phyloP scores from a whole-genome alignment of 139 green algal genomes.

The Monoraphidium neglectum region DNA sequence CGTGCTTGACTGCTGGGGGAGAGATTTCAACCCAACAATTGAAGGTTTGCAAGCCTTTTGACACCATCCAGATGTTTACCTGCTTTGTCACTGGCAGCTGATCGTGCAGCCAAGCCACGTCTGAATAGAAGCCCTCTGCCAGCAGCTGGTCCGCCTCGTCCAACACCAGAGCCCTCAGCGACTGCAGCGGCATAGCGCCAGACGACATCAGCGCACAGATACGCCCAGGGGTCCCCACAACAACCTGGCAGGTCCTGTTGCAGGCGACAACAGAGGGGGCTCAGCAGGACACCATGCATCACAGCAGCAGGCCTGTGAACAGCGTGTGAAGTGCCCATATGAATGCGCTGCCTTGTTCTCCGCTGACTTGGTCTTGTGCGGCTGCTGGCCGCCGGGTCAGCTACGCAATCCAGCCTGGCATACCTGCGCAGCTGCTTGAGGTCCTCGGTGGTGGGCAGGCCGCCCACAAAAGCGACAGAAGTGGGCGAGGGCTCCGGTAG shows the following conservation, averaged over 20 bases:
- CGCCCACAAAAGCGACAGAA: slow-evolving; percentile 66
- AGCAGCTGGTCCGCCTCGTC: slow-evolving; percentile 86
- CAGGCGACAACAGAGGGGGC: too few relatives aligned
- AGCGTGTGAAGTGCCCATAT: too few relatives aligned
- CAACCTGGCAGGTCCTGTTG: slow-evolving; percentile 66
- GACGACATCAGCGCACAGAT: slow-evolving; percentile 57
- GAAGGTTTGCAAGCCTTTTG: too few relatives aligned
- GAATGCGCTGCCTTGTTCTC: too few relatives aligned
- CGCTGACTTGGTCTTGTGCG: too few relatives aligned
- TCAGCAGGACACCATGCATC: too few relatives aligned
- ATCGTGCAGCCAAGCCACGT: slow-evolving; percentile 50
- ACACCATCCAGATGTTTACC: slow-evolving; percentile 42
- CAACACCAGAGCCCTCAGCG: slow-evolving; percentile 62
- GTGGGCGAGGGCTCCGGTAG: slow-evolving; percentile 40
- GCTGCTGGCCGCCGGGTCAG: too few relatives aligned
- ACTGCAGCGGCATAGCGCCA: slow-evolving; percentile 5
- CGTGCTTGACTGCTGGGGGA: too few relatives aligned
- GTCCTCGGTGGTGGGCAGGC: slow-evolving; percentile 62
- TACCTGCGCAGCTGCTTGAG: slow-evolving; percentile 60
- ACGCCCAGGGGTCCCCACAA: slow-evolving; percentile 79
- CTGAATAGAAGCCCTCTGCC: slow-evolving; percentile 46
- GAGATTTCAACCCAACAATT: too few relatives aligned
- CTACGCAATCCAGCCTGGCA: too few relatives aligned
- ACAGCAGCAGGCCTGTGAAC: too few relatives aligned
- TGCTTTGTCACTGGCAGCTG: slow-evolving; percentile 59